These are phyloP conservation scores for Bullera alba DNA, from an alignment of 768 basidiomycete genomes.

Conservation along the genomic window DNA sequence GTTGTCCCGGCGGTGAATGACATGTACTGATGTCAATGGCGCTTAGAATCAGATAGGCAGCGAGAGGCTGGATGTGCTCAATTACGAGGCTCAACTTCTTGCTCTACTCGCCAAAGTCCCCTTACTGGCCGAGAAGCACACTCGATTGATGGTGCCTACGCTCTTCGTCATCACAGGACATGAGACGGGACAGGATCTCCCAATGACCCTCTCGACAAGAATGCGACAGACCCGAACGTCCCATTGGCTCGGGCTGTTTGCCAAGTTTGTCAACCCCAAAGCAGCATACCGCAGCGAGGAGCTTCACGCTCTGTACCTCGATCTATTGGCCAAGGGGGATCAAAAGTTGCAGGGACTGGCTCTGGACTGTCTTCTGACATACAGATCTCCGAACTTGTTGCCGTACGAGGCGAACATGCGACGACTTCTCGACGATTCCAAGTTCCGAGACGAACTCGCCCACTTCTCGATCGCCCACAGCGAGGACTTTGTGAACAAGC, in stretches of 20 bases:
- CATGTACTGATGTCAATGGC: no score
- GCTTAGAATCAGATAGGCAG: constrained; percentile 45
- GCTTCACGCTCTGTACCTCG: constrained; percentile 60
- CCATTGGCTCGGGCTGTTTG: constrained; percentile 75
- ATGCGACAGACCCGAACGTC: constrained; percentile 50
- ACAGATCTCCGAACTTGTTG: constrained; percentile 59
- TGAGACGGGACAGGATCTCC: constrained; percentile 13
- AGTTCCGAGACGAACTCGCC: constrained; percentile 82
- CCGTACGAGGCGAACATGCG: constrained; percentile 62
- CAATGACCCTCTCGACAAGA: constrained; percentile 36
- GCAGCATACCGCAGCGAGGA: constrained; percentile 64
- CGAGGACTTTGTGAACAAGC: constrained; percentile 52
- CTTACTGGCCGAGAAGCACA: constrained; percentile 74
- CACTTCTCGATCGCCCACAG: constrained; percentile 57
- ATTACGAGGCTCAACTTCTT: constrained; percentile 78
- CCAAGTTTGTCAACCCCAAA: constrained; percentile 90
- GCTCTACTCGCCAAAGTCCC: constrained; percentile 61
- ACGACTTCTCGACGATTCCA: constrained; percentile 69
- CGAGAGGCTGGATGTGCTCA: constrained; percentile 61
- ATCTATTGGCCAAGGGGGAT: constrained; percentile 80
- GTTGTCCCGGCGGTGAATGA: no score
- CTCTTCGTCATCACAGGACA: constrained; percentile 56
- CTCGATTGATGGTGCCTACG: constrained; percentile 74
- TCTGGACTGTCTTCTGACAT: constrained; percentile 71
- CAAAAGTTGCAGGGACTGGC: constrained; percentile 66